Conservation (phyloP, 306 rosid genomes). For the Prinsepia uniflora region DNA sequence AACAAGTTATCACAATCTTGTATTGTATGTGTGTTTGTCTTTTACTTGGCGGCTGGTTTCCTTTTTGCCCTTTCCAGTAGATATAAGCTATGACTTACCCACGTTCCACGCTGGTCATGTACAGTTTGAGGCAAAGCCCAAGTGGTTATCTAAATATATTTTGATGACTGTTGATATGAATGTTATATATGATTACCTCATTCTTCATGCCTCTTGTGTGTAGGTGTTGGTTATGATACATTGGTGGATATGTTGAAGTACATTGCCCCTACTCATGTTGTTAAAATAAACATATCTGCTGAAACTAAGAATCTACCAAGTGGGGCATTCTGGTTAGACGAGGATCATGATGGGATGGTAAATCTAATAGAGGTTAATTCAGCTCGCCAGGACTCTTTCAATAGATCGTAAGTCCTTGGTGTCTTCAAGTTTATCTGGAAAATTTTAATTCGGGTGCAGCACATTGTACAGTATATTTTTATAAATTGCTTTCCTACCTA, state of each 20-base stretch:
- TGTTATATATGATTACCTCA: constrained; percentile 9
- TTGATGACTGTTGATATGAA: not conserved
- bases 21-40: not conserved
- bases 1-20: constrained; percentile 12
- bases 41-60: not conserved
- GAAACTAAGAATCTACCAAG: constrained; percentile 72
- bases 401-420: constrained; percentile 64
- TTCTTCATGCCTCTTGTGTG: constrained; percentile 24
- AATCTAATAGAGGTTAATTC: constrained; percentile 68
- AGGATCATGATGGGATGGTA: constrained; percentile 26
- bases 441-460: not conserved
- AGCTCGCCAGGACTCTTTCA: constrained; percentile 65
- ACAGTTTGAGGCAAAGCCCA: constrained; percentile 1
- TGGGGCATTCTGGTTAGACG: constrained; percentile 75
- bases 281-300: constrained; percentile 66
- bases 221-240: constrained; percentile 77
- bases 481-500: not conserved
- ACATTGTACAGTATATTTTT: not conserved
- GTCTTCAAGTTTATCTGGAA: constrained; percentile 2
- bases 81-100: not conserved
- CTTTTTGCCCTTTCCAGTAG: not conserved
- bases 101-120: constrained; percentile 1
- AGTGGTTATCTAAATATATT: constrained; percentile 8
- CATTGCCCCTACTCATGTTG: constrained; percentile 74
- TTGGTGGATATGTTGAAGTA: constrained; percentile 71